Evolutionary conservation across 2,329 filamentous ascomycete genomes (phyloP).

Genomic region (Trichoderma atroviride): DNA sequence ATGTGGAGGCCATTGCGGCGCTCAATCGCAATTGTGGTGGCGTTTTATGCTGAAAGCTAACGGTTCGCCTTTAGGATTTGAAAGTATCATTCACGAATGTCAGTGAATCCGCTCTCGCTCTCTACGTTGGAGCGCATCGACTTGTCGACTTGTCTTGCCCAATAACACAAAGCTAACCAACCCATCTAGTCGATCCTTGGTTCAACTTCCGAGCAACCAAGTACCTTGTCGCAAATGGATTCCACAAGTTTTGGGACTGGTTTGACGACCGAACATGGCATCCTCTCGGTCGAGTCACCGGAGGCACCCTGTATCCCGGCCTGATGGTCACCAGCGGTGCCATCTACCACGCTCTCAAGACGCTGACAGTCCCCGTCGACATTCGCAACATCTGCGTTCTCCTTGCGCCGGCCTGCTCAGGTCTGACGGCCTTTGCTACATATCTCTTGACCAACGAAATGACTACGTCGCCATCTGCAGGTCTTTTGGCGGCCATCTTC

Average conservation of each 20-base stretch:
- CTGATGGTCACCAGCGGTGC: slow-evolving; percentile 98
- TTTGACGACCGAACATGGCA: slow-evolving; percentile 99
- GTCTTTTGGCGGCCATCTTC: slow-evolving; percentile 89
- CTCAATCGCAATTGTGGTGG: slow-evolving; percentile 6
- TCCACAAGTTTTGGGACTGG: slow-evolving; percentile 99
- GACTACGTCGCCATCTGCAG: slow-evolving; percentile 91
- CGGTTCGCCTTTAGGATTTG: slow-evolving; percentile 68
- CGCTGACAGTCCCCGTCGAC: slow-evolving; percentile 89
- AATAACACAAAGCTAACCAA: slow-evolving; percentile 20
- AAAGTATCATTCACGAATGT: slow-evolving; percentile 99
- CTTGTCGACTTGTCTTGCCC: not conserved
- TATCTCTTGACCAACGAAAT: slow-evolving; percentile 98
- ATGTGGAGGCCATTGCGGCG: slow-evolving; percentile 1
- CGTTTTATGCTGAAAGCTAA: slow-evolving; percentile 37
- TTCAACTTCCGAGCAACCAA: slow-evolving; percentile 99
- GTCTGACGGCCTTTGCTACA: slow-evolving; percentile 86
- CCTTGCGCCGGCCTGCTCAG: slow-evolving; percentile 91
- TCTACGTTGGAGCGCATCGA: not conserved
- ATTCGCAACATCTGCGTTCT: slow-evolving; percentile 99
- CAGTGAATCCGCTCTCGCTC: slow-evolving; percentile 46
- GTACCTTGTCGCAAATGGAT: slow-evolving; percentile 94
- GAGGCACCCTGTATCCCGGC: slow-evolving; percentile 97
- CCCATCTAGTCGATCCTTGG: slow-evolving; percentile 86
- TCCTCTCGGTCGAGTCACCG: slow-evolving; percentile 94
- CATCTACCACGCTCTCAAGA: slow-evolving; percentile 92